Evolutionary conservation across 805 yeast genomes (phyloP).

Genomic region (Yarrowia keelungensis): DNA sequence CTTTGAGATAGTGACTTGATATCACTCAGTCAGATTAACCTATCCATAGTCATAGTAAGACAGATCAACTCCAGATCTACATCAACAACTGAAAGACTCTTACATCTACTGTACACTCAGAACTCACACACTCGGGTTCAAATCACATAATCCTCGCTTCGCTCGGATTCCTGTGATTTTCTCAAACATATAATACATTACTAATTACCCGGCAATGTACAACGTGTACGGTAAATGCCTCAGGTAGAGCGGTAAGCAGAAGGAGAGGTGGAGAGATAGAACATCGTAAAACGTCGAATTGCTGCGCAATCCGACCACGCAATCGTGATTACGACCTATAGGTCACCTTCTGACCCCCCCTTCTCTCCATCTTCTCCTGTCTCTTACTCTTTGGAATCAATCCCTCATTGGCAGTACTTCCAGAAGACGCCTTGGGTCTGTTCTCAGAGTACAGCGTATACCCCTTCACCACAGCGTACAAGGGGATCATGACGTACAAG

Average conservation of each 20-base stretch:
- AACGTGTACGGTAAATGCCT: slow-evolving; percentile 7
- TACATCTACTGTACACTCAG: too few species aligned
- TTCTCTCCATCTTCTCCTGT: slow-evolving; percentile 53
- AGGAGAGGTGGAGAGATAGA: too few species aligned
- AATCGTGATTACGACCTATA: slow-evolving; percentile 25
- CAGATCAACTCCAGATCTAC: neutral
- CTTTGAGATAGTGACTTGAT: too few species aligned
- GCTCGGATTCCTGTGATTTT: too few species aligned
- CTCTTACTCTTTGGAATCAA: slow-evolving; percentile 48
- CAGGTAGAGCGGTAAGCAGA: neutral
- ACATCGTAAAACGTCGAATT: too few species aligned
- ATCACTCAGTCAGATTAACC: too few species aligned
- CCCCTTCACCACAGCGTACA: slow-evolving; percentile 58
- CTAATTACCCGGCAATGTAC: neutral
- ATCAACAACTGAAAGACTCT: too few species aligned
- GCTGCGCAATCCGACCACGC: too few species aligned
- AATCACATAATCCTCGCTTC: neutral
- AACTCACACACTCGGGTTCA: too few species aligned
- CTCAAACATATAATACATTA: slow-evolving; percentile 15
- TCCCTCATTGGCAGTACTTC: slow-evolving; percentile 8
- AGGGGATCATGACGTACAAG: slow-evolving; percentile 57
- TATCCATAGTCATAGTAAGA: neutral
- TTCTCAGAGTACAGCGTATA: slow-evolving; percentile 44
- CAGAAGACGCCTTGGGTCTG: slow-evolving; percentile 1
- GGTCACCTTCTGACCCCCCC: slow-evolving; percentile 42